A percentile compares a stretch with the other conserved stretches of the same genome.
These are phyloP conservation scores for Colletotrichum spinosum DNA, from an alignment of 2,329 filamentous ascomycete genomes.

Conservation along the genomic window DNA sequence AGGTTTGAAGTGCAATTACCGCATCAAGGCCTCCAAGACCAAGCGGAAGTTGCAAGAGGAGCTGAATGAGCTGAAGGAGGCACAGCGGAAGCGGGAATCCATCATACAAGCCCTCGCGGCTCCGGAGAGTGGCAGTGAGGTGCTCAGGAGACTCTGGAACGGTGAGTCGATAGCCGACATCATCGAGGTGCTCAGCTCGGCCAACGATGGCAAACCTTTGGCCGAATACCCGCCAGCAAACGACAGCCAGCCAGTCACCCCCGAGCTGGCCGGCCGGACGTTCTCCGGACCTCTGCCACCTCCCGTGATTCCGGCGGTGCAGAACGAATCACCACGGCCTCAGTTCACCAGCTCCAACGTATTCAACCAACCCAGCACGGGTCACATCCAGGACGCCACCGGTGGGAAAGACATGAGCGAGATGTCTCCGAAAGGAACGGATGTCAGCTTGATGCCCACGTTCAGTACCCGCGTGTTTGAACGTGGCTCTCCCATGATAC, in stretches of 20 bases:
- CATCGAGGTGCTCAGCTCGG: not conserved
- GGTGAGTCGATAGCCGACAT: not conserved
- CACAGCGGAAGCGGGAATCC: not conserved
- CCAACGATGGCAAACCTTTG: not conserved
- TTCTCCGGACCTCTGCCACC: too few species aligned
- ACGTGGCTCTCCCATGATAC: too few species aligned
- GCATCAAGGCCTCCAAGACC: not conserved
- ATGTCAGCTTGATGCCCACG: too few species aligned
- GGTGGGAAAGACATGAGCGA: too few species aligned
- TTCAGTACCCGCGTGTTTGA: too few species aligned
- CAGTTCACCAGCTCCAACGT: too few species aligned
- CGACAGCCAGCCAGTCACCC: not conserved
- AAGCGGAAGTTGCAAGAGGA: conserved; percentile 16
- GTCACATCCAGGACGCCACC: too few species aligned
- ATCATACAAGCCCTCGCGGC: not conserved
- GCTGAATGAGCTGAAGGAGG: not conserved
- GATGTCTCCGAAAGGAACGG: too few species aligned
- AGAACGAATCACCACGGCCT: too few species aligned
- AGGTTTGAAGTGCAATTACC: conserved; percentile 17
- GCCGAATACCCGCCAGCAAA: not conserved
- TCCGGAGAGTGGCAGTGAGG: not conserved
- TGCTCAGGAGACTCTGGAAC: not conserved
- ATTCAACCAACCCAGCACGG: too few species aligned
- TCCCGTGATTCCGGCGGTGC: too few species aligned
- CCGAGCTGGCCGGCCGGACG: too few species aligned